A percentile compares a stretch with the other conserved stretches of the same genome.
Conservation (phyloP, 805 yeast species). For the Crinitomyces ghanaensis region DNA sequence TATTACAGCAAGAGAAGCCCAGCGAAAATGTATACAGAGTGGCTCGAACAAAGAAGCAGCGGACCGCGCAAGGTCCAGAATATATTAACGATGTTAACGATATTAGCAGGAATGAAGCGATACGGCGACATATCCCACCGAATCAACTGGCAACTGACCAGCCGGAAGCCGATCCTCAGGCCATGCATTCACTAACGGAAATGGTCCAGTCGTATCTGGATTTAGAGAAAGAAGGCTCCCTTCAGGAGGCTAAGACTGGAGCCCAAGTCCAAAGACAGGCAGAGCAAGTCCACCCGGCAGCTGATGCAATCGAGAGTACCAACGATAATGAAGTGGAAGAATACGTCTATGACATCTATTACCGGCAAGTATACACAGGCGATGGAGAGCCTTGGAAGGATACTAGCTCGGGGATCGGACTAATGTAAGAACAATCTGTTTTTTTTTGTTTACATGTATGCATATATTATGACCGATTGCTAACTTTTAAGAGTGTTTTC, state of each 20-base stretch:
- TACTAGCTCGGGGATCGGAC: too few species aligned
- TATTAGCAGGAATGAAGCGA: constrained; percentile 17
- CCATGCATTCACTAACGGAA: constrained; percentile 57
- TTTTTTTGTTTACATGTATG: constrained; percentile 7
- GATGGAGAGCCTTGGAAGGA: constrained; percentile 30
- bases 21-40: constrained; percentile 8
- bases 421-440: constrained; percentile 3
- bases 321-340: constrained; percentile 36
- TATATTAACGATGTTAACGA: background rate
- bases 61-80: constrained; percentile 3
- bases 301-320: constrained; percentile 6
- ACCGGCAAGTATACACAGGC: constrained; percentile 44
- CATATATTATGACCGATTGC: constrained; percentile 10
- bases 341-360: constrained; percentile 86
- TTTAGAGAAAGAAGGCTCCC: constrained; percentile 19
- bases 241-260: background rate
- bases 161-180: constrained; percentile 20
- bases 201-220: constrained; percentile 57
- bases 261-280: constrained; percentile 1
- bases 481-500: constrained; percentile 8
- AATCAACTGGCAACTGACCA: too few species aligned
- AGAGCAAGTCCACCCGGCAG: constrained; percentile 2
- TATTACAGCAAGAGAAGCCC: constrained; percentile 8
- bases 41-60: constrained; percentile 8
- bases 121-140: background rate